Base-by-base conservation (phyloP, 768 basidiomycete genomes). In the Fomitopsis serialis region DNA sequence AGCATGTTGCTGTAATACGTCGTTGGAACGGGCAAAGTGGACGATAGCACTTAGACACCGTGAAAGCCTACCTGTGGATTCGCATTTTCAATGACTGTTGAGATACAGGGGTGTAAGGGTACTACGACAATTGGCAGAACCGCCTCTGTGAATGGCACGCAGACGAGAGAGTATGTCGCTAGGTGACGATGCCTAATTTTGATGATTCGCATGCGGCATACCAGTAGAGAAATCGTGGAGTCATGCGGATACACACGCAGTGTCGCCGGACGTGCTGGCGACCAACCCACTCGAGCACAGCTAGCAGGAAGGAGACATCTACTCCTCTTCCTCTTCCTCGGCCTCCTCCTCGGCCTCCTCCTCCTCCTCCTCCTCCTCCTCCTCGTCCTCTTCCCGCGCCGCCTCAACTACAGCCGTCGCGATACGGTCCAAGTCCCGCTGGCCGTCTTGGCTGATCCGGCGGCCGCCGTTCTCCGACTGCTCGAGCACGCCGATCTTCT, bases 401-500 rank as follows among this genome's bases (percentile, higher is more conserved):
- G 84, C 80, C 72, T 92, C 89, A 46, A 92, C 85, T 11, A 94
- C 89, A 45, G 92, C 87, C 17, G 91, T 92, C 35, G 92, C 91
- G 70, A 94, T 94, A 53, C 92, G 91, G 72, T 94, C 92, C 73
- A 96, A 78, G 70, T 97, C 94, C 65, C 94, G 87, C 73, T 92
- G 90, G 58, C 96, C 96, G 68, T 98, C 96, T 75, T 98, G 95
- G 69, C 84, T 86, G 70, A 98, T 96, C 76, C 91, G 84, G 66
- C 97, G 85, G 57, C 96, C 96, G 63, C 96, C 97, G 67, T 95
- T 93, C 42, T 89, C 84, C 56, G 89, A 83, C 74, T 87, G 80
- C 77, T 98, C 97, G 65, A 98, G 79, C 54, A 98, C 97, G 66
- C 95, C 95, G 67, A 99, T 98, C 81, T 96, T 97, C 81, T 98